A percentile compares a stretch with the other conserved stretches of the same genome.
phyloP scores from a whole-genome alignment of 179 eudicot genomes.

The Patellifolia procumbens region DNA sequence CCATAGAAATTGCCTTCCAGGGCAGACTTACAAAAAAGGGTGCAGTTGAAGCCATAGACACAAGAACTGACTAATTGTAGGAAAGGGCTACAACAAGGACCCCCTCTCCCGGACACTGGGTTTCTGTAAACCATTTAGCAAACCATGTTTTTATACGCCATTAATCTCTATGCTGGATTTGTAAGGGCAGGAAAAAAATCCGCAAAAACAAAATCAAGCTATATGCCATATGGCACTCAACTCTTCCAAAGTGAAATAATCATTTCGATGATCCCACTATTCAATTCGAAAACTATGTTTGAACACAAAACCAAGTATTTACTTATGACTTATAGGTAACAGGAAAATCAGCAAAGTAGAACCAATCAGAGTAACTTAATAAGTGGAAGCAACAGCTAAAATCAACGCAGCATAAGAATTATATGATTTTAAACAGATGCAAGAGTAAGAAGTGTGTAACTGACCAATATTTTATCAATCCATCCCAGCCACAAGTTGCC shows the following conservation, averaged over 20 bases:
- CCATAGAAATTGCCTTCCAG: background rate
- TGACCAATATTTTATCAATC: slow-evolving; percentile 91
- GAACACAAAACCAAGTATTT: background rate
- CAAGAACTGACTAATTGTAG: background rate
- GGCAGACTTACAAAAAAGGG: background rate
- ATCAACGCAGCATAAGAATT: background rate
- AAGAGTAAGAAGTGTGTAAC: slow-evolving; percentile 22
- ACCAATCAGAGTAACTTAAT: background rate
- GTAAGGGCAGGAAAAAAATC: background rate
- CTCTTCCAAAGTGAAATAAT: background rate
- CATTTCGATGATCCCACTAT: background rate
- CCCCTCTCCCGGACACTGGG: fast-evolving
- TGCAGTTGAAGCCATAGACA: background rate
- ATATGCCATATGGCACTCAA: background rate
- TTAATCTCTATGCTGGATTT: background rate
- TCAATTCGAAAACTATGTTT: background rate
- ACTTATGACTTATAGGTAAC: background rate
- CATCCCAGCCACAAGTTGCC: slow-evolving; percentile 99
- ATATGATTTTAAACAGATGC: background rate
- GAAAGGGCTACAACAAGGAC: background rate
- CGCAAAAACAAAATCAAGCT: background rate
- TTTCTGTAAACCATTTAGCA: background rate
- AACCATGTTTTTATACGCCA: background rate
- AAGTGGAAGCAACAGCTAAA: background rate
- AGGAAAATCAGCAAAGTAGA: background rate